Base-by-base conservation (phyloP, 495 filamentous ascomycete species). In the Trichoderma reesei region DNA sequence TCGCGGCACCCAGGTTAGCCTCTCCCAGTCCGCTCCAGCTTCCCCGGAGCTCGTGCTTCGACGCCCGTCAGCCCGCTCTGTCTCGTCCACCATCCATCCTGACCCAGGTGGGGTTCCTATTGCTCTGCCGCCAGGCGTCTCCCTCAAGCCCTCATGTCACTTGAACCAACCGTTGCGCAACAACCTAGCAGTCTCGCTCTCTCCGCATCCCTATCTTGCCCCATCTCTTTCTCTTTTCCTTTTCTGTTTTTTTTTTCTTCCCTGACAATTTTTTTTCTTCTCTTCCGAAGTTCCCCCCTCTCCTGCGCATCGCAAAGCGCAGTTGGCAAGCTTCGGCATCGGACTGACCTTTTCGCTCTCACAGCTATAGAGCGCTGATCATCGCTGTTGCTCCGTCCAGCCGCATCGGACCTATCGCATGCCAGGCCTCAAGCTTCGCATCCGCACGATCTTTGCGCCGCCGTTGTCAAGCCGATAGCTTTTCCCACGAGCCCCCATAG, bases 141-240 rank as follows among this genome's bases (percentile, higher is more conserved):
- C 31, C 51, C 51, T 56, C 51, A 34, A 56, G 51, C 51, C 51
- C 51, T 56, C 51, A 56, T 56, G 51, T 56, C 51, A 56, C 51
- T 56, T 56, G 51, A 26, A 56, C 51, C 51, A 56, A 56, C 51
- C 51, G 51, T 56, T 56, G 51, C 51, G 51, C 51, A 56, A 56
- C 51, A 56, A 56, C 31, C 51, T 56, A 33, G 51, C n/a, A 56
- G 34, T 34, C 51, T 56, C 34, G 20, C n/a, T n/a, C 51, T 31
- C 51, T 56, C 51, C 51, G 51, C 51, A 56, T 56, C 51, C 51
- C 51, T 48, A 56, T 56, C 31, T 56, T 34, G 51, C 51, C 51
- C 51, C 51, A 56, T 56, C 26, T 56, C 51, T 56, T 10, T 39
- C 42, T 56, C 34, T n/a, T n/a, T n/a, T n/a, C n/a, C n/a, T n/a